Percentiles rank a stretch among this genome's conserved stretches.
Conservation (phyloP, 257 asterid species). For the Solanum piurae region DNA sequence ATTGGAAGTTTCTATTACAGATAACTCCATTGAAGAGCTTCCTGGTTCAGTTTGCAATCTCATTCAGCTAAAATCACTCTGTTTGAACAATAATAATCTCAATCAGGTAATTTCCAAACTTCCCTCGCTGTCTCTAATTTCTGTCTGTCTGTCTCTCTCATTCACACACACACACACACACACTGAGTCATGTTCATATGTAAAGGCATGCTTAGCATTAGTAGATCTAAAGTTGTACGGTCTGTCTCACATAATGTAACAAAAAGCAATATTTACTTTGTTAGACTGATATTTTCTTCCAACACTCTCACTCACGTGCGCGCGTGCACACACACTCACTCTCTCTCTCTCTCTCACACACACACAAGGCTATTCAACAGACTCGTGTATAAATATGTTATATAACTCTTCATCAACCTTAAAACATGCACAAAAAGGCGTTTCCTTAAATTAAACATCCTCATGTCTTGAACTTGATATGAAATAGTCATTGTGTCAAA, state of each 20-base stretch:
- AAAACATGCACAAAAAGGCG: neutral
- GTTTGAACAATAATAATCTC: constrained; percentile 71
- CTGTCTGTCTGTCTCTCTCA: neutral
- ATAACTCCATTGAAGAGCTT: constrained; percentile 76
- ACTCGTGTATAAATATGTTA: neutral
- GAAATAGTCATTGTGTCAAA: neutral
- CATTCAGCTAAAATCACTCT: constrained; percentile 72
- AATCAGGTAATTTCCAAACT: constrained; percentile 43
- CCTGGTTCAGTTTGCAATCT: constrained; percentile 85
- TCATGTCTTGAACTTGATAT: neutral
- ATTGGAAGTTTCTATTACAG: constrained; percentile 26
- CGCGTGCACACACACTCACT: neutral
- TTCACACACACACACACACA: neutral
- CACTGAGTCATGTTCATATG: neutral
- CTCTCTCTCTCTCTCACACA: fast-evolving
- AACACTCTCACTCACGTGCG: neutral
- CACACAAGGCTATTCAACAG: neutral
- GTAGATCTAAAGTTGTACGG: neutral
- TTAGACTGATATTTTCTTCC: neutral
- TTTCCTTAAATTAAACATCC: neutral
- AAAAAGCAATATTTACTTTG: neutral
- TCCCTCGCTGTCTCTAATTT: neutral
- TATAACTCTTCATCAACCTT: neutral
- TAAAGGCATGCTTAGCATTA: neutral
- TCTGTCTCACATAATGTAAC: neutral